Conservation (phyloP, 768 basidiomycete species). For the Xerocomellus amylosporus region DNA sequence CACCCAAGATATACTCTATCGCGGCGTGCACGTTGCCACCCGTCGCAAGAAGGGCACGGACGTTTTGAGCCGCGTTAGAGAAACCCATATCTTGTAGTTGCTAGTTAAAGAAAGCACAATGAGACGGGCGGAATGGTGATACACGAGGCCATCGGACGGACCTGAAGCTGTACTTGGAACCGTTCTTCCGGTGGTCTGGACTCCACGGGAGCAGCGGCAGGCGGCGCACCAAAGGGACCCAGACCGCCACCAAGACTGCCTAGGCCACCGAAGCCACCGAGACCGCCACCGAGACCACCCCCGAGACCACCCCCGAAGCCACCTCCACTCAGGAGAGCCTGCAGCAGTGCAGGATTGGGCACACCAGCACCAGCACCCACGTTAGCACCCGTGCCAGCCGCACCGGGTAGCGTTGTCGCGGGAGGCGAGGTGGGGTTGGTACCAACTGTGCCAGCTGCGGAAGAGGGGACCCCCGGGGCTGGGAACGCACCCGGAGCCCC, state of each 20-base stretch:
- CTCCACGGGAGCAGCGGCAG: slow-evolving; percentile 50
- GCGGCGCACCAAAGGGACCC: slow-evolving; percentile 18
- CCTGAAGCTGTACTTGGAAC: slow-evolving; percentile 85
- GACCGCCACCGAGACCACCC: neutral
- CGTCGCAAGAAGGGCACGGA: slow-evolving; percentile 85
- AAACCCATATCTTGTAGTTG: slow-evolving; percentile 97
- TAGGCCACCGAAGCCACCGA: slow-evolving; percentile 23
- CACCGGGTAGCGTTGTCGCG: slow-evolving; percentile 17
- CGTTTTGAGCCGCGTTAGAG: slow-evolving; percentile 83
- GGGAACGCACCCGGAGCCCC: slow-evolving; percentile 43
- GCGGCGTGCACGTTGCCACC: slow-evolving; percentile 92
- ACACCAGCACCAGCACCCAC: too few species aligned
- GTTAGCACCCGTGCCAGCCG: too few species aligned
- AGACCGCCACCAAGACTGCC: slow-evolving; percentile 33
- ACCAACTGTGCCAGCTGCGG: slow-evolving; percentile 9
- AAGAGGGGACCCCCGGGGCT: slow-evolving; percentile 59
- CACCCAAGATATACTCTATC: slow-evolving; percentile 87
- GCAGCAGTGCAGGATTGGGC: slow-evolving; percentile 45
- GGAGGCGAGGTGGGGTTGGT: slow-evolving; percentile 24
- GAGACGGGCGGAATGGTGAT: neutral
- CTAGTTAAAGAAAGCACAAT: slow-evolving; percentile 38
- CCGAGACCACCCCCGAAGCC: neutral
- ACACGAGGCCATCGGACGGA: slow-evolving; percentile 20
- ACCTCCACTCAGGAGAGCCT: slow-evolving; percentile 18
- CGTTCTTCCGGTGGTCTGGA: slow-evolving; percentile 84